Percentiles rank a stretch among this genome's conserved stretches.
phyloP scores from a whole-genome alignment of 208 protist genomes.

The Wallacemonas sp. region DNA sequence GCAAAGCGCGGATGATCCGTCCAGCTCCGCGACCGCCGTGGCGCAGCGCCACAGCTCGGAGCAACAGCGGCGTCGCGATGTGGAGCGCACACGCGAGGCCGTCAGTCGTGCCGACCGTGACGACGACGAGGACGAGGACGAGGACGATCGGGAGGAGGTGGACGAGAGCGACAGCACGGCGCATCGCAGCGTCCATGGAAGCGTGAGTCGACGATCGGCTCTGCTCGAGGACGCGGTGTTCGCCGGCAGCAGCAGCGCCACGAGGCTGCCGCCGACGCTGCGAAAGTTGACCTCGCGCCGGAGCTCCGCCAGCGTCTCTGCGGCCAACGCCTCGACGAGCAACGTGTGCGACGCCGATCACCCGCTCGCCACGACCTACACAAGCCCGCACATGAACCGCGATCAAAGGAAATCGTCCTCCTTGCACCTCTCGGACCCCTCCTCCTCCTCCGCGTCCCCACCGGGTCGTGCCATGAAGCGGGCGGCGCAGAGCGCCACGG shows the following conservation, averaged over 20 bases:
- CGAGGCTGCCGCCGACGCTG: background rate
- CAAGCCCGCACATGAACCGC: background rate
- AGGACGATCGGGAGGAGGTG: background rate
- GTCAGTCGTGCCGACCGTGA: constrained; percentile 3
- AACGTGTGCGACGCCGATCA: background rate
- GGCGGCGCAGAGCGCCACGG: background rate
- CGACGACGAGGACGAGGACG: constrained; percentile 18
- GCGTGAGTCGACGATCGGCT: no score
- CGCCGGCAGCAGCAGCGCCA: background rate
- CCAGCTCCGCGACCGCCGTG: background rate
- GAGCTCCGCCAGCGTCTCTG: background rate
- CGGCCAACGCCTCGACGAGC: background rate
- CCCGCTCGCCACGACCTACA: background rate
- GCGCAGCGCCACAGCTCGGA: background rate
- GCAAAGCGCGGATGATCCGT: background rate
- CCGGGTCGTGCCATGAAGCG: background rate
- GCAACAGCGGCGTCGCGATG: background rate
- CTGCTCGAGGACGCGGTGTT: no score
- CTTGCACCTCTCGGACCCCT: background rate
- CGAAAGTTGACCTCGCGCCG: background rate
- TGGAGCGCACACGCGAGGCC: constrained; percentile 6
- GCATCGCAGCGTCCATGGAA: background rate
- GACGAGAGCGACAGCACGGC: background rate
- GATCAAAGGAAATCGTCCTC: background rate
- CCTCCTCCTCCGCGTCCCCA: no score